Evolutionary conservation across 768 basidiomycete species (phyloP), one percentile per base, ranked within the genome.

Genomic region (Podaxis sp.): DNA sequence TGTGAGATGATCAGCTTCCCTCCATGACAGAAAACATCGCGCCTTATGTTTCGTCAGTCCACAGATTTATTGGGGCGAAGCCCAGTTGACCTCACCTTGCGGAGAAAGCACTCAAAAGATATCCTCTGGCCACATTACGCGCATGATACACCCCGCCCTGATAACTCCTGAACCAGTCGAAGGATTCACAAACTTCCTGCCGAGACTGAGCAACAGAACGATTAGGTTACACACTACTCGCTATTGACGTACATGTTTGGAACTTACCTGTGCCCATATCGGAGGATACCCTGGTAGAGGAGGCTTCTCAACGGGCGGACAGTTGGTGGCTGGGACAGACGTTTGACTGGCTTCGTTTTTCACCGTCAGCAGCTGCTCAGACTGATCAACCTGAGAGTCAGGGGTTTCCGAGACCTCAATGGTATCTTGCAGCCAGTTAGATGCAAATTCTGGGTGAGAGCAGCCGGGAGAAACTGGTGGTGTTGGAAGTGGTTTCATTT

Each of bases 161-260:
- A 70, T 91, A 94, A 65, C 84, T 87, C 36, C 84, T 79, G 72
- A 90, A 91, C 82, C 85, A 87, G 22, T 87, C 85, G 53, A 88
- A 85, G 4, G 87, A 83, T 72, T 94, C 92, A 75, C 92, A 93
- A 1, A 94, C 81, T 74, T 93, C 92, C 75, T 93, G 91, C 46
- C 92, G 85, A 26, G 90, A 89, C 91, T 93, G 40, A 26, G 33
- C 22, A 59, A 55, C 19, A 15, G 49, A 65, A 26, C 33, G 24
- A 40, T 66, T 11, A 68, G 30, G 64, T 24, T 17, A 46, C 54
- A 24, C 52, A 49, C 44, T 22, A 42, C 56, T 8, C 48, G 8
- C 26, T 11, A 26, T 30, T 33, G 33, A 36, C 26, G 28, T 46
- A 33, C 36, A 33, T 8, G n/a, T 3, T n/a, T 59, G 17, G 28